Percentiles rank a stretch among this genome's conserved stretches.
Conservation (phyloP, 176 grass and related monocot genomes). For the Olyra latifolia region DNA sequence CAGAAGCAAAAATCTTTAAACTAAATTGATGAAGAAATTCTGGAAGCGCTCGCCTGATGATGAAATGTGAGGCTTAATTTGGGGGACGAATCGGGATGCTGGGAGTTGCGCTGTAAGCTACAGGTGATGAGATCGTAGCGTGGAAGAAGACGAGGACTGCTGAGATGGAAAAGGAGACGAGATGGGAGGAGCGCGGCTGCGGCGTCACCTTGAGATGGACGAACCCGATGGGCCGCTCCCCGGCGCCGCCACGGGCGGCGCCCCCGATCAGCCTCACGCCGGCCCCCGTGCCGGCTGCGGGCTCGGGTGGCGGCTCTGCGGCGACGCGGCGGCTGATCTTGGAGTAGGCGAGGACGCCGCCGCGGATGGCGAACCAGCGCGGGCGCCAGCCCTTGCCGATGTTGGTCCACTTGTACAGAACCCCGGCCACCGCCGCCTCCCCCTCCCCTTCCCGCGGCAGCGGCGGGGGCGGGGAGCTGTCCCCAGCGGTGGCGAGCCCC, state of each 20-base stretch:
- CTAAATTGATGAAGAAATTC: neutral
- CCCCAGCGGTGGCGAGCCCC: neutral
- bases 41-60: neutral
- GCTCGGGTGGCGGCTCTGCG: neutral
- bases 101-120: neutral
- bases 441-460: neutral
- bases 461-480: neutral
- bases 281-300: neutral
- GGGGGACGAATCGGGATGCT: neutral
- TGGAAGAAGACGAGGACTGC: neutral
- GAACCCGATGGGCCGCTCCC: constrained; percentile 53
- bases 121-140: neutral
- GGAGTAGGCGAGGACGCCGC: constrained; percentile 80
- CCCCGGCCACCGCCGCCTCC: constrained; percentile 51
- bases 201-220: constrained; percentile 79
- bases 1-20: neutral
- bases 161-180: neutral
- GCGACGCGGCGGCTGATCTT: constrained; percentile 67
- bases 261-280: constrained; percentile 62
- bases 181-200: neutral
- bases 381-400: constrained; percentile 84
- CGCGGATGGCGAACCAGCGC: constrained; percentile 80
- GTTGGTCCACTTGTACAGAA: constrained; percentile 97
- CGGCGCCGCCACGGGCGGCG: constrained; percentile 26
- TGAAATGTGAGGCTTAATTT: neutral